Conservation (phyloP, 208 protist genomes). For the Leishmania tarentolae region DNA sequence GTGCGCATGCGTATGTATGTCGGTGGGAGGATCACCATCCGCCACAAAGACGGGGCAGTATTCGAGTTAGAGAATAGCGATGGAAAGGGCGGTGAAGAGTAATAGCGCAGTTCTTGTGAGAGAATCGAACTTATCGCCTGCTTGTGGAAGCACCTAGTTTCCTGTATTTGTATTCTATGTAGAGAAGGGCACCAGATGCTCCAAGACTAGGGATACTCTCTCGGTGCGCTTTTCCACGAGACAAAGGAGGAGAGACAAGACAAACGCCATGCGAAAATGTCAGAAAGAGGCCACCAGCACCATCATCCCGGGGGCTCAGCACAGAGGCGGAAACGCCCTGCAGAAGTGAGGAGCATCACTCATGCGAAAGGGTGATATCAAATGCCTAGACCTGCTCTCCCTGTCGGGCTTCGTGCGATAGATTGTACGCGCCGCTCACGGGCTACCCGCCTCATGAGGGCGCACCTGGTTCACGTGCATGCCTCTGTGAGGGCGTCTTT, state of each 20-base stretch:
- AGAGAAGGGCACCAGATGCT: not conserved
- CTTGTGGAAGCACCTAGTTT: not conserved
- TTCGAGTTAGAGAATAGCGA: not conserved
- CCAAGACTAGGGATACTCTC: not conserved
- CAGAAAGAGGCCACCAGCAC: not conserved
- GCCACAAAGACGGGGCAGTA: not conserved
- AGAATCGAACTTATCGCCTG: not conserved
- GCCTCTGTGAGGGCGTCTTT: not conserved
- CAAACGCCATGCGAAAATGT: not conserved
- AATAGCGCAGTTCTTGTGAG: not conserved
- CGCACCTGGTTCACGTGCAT: not conserved
- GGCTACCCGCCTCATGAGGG: not conserved
- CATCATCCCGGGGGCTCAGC: not conserved
- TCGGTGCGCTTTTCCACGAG: not conserved
- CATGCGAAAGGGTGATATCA: not conserved
- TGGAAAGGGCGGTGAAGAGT: not conserved
- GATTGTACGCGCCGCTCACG: not conserved
- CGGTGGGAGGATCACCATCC: not conserved
- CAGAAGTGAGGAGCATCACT: not conserved
- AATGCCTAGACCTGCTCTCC: not conserved
- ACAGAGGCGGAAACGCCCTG: not conserved
- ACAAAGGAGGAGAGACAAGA: not conserved
- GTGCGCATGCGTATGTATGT: too few species aligned
- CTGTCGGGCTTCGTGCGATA: not conserved
- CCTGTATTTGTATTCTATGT: not conserved